Conservation (phyloP, 2,329 filamentous ascomycete genomes). For the Parastagonospora nodorum region DNA sequence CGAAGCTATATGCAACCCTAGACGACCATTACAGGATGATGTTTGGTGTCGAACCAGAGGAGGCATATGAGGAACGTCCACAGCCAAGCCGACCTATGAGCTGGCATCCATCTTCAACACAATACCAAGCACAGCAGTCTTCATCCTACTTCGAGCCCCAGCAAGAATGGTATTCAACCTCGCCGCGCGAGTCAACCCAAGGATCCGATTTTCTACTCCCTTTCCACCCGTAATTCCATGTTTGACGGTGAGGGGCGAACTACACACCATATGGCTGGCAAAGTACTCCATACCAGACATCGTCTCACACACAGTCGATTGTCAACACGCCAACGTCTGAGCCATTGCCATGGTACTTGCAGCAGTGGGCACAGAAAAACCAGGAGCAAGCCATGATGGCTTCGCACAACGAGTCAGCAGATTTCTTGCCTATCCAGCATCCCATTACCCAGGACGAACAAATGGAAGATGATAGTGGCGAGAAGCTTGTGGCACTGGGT, state of each 20-base stretch:
- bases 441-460: constrained; percentile 54
- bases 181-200: constrained; percentile 31
- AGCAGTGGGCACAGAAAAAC: constrained; percentile 45
- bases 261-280: constrained; percentile 40
- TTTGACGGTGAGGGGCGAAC: constrained; percentile 32
- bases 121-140: constrained; percentile 31
- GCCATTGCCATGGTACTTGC: constrained; percentile 43
- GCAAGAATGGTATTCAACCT: constrained; percentile 34
- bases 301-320: constrained; percentile 32
- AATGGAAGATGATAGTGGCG: constrained; percentile 63
- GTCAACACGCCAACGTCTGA: constrained; percentile 39
- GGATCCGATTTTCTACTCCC: constrained; percentile 43
- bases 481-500: constrained; percentile 81
- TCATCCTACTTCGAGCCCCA: constrained; percentile 30
- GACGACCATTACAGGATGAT: constrained; percentile 50
- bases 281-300: constrained; percentile 23
- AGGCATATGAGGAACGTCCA: constrained; percentile 27
- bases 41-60: constrained; percentile 43
- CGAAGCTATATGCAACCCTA: constrained; percentile 46
- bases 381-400: constrained; percentile 26
- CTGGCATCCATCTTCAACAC: constrained; percentile 73
- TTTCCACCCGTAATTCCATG: constrained; percentile 42
- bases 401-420: constrained; percentile 34
- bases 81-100: constrained; percentile 63
- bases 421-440: constrained; percentile 60